Evolutionary conservation across 2,329 filamentous ascomycete genomes (phyloP).

Genomic region (Bipolaris victoriae): DNA sequence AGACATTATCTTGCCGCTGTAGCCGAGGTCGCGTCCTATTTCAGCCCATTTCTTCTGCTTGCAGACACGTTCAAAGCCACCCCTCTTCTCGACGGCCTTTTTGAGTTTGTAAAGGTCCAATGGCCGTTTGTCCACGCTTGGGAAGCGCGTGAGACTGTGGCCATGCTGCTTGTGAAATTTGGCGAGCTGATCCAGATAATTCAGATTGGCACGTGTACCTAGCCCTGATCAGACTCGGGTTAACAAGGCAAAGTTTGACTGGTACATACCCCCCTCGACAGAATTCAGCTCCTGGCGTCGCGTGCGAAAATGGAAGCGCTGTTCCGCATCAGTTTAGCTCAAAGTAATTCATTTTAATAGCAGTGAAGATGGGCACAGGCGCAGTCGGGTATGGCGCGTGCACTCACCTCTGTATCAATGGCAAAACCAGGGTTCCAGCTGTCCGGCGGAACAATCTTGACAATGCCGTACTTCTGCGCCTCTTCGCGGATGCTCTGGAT

Average conservation of each 20-base stretch:
- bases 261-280: conserved; percentile 87
- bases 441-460: conserved; percentile 93
- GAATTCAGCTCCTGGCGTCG: conserved; percentile 96
- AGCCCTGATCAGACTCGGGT: conserved; percentile 6
- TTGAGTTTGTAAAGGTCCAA: conserved; percentile 95
- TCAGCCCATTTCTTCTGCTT: conserved; percentile 99
- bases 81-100: conserved; percentile 92
- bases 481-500: conserved; percentile 90
- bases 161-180: conserved; percentile 98
- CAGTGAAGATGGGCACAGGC: not conserved
- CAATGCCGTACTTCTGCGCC: conserved; percentile 85
- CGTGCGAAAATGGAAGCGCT: conserved; percentile 97
- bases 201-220: conserved; percentile 94
- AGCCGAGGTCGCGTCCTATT: conserved; percentile 93
- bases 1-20: conserved; percentile 99
- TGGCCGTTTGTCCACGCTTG: conserved; percentile 96
- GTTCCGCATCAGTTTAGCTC: conserved; percentile 36
- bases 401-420: conserved; percentile 89
- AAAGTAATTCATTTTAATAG: not conserved
- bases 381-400: not conserved
- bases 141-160: conserved; percentile 89
- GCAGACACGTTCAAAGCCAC: conserved; percentile 95
- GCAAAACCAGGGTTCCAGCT: conserved; percentile 94
- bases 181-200: conserved; percentile 90
- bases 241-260: not conserved